phyloP scores from a whole-genome alignment of 2,329 filamentous ascomycete species.

The Arthrobotrys musiformis region DNA sequence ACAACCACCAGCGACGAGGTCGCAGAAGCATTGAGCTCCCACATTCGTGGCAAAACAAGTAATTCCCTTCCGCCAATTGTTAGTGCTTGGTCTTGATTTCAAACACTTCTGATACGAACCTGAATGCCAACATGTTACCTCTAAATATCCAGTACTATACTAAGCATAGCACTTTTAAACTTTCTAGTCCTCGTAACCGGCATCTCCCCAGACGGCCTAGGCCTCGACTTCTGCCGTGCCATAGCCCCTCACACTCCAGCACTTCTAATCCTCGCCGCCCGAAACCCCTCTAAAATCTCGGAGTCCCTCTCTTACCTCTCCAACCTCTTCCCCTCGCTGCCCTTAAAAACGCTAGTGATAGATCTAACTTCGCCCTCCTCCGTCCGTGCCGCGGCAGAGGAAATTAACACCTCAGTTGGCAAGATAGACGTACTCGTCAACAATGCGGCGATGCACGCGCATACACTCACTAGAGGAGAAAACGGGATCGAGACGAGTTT shows the following conservation, averaged over 20 bases:
- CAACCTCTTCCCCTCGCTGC: slow-evolving; percentile 61
- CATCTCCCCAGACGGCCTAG: slow-evolving; percentile 63
- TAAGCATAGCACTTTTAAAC: not conserved
- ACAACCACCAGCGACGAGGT: slow-evolving; percentile 53
- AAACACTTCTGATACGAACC: not conserved
- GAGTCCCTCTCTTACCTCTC: slow-evolving; percentile 62
- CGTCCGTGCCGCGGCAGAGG: slow-evolving; percentile 63
- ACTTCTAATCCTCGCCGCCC: slow-evolving; percentile 66
- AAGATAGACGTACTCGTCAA: slow-evolving; percentile 64
- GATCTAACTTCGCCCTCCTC: slow-evolving; percentile 64
- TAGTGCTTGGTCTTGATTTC: not conserved
- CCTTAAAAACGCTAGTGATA: slow-evolving; percentile 62
- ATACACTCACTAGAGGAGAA: slow-evolving; percentile 56
- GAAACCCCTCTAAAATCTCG: slow-evolving; percentile 63
- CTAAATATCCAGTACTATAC: not conserved
- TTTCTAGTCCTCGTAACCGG: slow-evolving; percentile 63
- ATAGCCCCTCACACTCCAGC: slow-evolving; percentile 64
- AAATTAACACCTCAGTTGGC: slow-evolving; percentile 61
- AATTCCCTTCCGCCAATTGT: not conserved
- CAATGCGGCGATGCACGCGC: slow-evolving; percentile 63
- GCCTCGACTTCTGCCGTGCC: slow-evolving; percentile 62
- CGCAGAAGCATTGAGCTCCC: slow-evolving; percentile 26
- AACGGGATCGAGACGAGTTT: slow-evolving; percentile 64
- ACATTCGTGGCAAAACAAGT: slow-evolving; percentile 49
- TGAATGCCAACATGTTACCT: not conserved